Evolutionary conservation across 1,284 basidiomycete genomes (phyloP).

Genomic region (Naganishia cerealis): DNA sequence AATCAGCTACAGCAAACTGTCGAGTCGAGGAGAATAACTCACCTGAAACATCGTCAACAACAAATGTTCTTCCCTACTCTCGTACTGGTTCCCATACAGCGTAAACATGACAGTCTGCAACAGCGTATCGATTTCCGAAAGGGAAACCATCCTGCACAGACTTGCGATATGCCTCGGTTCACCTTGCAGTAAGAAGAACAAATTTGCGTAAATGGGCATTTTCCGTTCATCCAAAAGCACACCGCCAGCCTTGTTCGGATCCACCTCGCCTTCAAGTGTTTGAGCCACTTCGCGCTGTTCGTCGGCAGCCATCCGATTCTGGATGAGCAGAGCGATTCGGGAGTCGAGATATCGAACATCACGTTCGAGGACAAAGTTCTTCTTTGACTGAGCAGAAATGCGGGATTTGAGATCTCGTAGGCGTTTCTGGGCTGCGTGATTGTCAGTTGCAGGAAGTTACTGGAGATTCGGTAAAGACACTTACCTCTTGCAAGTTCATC

Average conservation of each 20-base stretch:
- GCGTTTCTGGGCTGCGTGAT: slow-evolving; percentile 78
- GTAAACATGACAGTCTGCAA: slow-evolving; percentile 99
- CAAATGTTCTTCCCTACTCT: slow-evolving; percentile 95
- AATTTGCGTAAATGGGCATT: slow-evolving; percentile 86
- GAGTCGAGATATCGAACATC: slow-evolving; percentile 98
- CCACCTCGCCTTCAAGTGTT: slow-evolving; percentile 85
- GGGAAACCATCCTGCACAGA: slow-evolving; percentile 91
- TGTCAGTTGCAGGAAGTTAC: background rate
- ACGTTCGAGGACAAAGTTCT: slow-evolving; percentile 97
- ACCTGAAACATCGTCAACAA: slow-evolving; percentile 94
- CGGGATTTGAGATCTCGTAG: slow-evolving; percentile 93
- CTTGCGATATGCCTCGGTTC: slow-evolving; percentile 95
- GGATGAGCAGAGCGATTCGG: slow-evolving; percentile 93
- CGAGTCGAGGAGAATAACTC: slow-evolving; percentile 37
- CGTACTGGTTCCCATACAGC: slow-evolving; percentile 98
- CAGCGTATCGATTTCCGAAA: slow-evolving; percentile 96
- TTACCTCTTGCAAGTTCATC: slow-evolving; percentile 91
- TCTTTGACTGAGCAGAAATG: slow-evolving; percentile 97
- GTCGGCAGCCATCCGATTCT: slow-evolving; percentile 94
- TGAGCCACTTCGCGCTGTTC: slow-evolving; percentile 94
- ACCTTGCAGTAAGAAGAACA: slow-evolving; percentile 96
- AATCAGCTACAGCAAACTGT: background rate
- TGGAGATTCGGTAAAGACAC: slow-evolving; percentile 45
- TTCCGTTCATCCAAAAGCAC: slow-evolving; percentile 33
- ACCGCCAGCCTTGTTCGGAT: background rate